These are phyloP conservation scores for Spergularia bocconei DNA, from an alignment of 148 eudicot species.

Conservation along the genomic window DNA sequence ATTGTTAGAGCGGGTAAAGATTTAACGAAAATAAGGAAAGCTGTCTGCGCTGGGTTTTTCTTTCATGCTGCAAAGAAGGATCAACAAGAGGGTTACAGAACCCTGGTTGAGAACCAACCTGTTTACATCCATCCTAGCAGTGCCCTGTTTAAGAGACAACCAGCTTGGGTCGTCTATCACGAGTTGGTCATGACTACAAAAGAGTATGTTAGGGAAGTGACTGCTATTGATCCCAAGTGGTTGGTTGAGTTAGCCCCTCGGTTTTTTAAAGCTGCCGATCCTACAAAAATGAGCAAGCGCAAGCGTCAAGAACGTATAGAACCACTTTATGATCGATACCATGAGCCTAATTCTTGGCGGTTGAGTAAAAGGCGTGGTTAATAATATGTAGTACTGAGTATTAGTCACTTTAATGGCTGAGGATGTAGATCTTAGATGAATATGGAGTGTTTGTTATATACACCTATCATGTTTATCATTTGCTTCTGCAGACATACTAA, in stretches of 20 bases:
- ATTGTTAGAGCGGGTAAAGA: constrained; percentile 80
- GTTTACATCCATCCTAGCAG: constrained; percentile 94
- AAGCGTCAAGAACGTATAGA: constrained; percentile 95
- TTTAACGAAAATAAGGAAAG: constrained; percentile 64
- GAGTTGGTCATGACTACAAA: constrained; percentile 97
- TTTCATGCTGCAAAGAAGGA: constrained; percentile 91
- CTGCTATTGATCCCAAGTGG: constrained; percentile 84
- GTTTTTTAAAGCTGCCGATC: constrained; percentile 86
- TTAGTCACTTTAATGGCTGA: too few relatives aligned
- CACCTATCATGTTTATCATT: too few relatives aligned
- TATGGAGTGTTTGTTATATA: too few relatives aligned
- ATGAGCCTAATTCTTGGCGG: constrained; percentile 98
- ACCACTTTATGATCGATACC: constrained; percentile 89
- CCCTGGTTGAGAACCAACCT: constrained; percentile 86
- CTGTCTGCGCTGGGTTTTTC: constrained; percentile 82
- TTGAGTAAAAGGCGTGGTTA: constrained; percentile 84
- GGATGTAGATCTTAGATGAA: too few relatives aligned
- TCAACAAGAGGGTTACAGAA: constrained; percentile 90
- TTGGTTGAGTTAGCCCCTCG: constrained; percentile 86
- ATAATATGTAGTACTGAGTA: background rate
- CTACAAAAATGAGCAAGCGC: constrained; percentile 90
- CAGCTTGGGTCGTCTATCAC: constrained; percentile 95
- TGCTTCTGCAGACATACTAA: too few relatives aligned
- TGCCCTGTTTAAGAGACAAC: constrained; percentile 91
- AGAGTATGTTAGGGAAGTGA: constrained; percentile 91